phyloP scores from a whole-genome alignment of 352 stramenopile genomes.

The Globisporangium barbulae region DNA sequence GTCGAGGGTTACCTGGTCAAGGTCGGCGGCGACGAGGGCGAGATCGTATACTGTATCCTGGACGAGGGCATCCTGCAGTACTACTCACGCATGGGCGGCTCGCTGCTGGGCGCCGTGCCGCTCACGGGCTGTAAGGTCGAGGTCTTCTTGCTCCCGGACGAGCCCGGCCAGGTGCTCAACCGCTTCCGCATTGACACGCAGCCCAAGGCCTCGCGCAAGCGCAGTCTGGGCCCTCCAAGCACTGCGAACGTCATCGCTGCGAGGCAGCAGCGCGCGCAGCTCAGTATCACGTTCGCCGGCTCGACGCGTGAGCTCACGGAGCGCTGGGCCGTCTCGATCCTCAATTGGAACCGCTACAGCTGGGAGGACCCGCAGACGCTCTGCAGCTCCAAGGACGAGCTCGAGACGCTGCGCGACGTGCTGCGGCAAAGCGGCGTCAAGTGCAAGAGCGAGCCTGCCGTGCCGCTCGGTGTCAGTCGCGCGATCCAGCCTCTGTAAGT shows the following conservation, averaged over 20 bases:
- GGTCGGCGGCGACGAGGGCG: constrained; percentile 47
- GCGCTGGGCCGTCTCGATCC: constrained; percentile 69
- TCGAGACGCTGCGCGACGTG: constrained; percentile 38
- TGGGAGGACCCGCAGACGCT: constrained; percentile 80
- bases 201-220: constrained; percentile 23
- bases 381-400: constrained; percentile 74
- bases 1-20: constrained; percentile 84
- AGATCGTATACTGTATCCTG: constrained; percentile 83
- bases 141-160: constrained; percentile 62
- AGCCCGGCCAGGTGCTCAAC: constrained; percentile 36
- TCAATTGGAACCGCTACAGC: constrained; percentile 86
- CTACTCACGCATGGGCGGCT: constrained; percentile 70
- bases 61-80: constrained; percentile 80
- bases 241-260: constrained; percentile 20
- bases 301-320: constrained; percentile 55
- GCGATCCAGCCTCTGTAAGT: constrained; percentile 52
- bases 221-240: constrained; percentile 19
- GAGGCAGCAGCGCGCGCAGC: constrained; percentile 19
- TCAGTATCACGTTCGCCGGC: constrained; percentile 41
- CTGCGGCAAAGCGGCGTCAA: constrained; percentile 27
- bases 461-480: constrained; percentile 48
- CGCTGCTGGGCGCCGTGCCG: constrained; percentile 53
- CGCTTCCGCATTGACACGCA: constrained; percentile 68
- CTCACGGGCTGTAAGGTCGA: constrained; percentile 77
- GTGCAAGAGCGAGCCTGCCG: constrained; percentile 29